Base-by-base conservation (phyloP, 257 asterid genomes). In the Linderniella brevidens region DNA sequence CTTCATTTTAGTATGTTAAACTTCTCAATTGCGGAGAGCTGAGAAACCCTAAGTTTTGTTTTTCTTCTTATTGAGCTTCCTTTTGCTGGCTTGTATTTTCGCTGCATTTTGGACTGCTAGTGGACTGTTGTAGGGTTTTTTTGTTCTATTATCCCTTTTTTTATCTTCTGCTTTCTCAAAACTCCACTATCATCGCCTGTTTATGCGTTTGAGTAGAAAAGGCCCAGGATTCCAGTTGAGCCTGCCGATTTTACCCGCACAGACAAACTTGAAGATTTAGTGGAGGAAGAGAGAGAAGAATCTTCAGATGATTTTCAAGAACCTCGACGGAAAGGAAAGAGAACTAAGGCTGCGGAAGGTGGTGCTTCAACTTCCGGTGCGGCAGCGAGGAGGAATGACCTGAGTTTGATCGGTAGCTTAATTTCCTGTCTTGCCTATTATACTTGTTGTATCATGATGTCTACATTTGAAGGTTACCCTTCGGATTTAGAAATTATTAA, bases 241-340 rank as follows among this genome's bases (percentile, higher is more conserved):
- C 47, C 61, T 9, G 60, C 60, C 46, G 82, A 68, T 40, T 58
- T 56, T 62, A 59, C 78, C 10, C 79, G 74, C 29, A 39, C 69
- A 0, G 80, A 65, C 37, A 54, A 43, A 49, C 52, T 58, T 37
- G 77, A 40, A 38, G 70, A 54, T 19, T 81, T 65, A 49, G 50
- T 65, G 58, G 93, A 86, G 66, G 93, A 67, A 19, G 96, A 81
- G 57, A 69, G 77, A 55, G 93, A 73, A 45, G 94, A 77, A 41
- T 78, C 83, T 29, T 83, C 90, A 0, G 95, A 80, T 13, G 94
- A 84, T 35, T 81, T 74, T 35, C 78, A 74, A 35, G 93, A 84
- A 46, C 62, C 74, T 52, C 78, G 79, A 37, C 64, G 81, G 14
- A 75, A 63, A 59, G 53, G 66, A 36, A 88, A 78, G 80, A 76